Evolutionary conservation across 139 green algal genomes (phyloP).

Genomic region (Ettlia oleoabundans): DNA sequence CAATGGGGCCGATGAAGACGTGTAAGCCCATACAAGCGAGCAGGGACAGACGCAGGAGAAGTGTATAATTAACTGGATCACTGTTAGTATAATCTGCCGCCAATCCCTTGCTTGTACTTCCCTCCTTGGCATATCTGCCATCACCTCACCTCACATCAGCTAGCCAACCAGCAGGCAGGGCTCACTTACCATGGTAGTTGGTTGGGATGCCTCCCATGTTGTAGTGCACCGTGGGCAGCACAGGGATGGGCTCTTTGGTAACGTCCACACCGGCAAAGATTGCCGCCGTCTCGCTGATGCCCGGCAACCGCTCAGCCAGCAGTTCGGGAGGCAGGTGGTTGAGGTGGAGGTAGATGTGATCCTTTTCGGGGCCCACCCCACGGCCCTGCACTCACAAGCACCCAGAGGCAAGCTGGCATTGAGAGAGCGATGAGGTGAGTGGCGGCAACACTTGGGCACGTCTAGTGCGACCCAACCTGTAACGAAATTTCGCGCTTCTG

Average conservation of each 20-base stretch:
- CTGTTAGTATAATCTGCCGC: too few relatives aligned
- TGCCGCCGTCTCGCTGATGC: constrained; percentile 97
- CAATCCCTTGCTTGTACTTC: too few relatives aligned
- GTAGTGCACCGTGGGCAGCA: constrained; percentile 99
- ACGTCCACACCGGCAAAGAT: constrained; percentile 94
- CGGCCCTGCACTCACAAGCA: constrained; percentile 44
- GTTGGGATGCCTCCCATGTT: constrained; percentile 99
- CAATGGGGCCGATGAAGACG: neutral
- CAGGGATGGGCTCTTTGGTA: constrained; percentile 68
- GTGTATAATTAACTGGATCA: too few relatives aligned
- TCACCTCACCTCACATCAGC: too few relatives aligned
- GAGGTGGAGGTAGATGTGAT: constrained; percentile 99
- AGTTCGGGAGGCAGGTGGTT: constrained; percentile 98
- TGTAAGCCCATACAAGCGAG: too few relatives aligned
- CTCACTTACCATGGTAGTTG: constrained; percentile 87
- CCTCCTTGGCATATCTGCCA: neutral
- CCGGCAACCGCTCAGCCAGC: constrained; percentile 95
- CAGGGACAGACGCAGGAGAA: too few relatives aligned
- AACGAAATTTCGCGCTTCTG: too few relatives aligned
- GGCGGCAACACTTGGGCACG: too few relatives aligned
- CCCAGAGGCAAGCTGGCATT: too few relatives aligned
- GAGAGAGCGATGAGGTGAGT: neutral
- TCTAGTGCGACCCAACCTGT: too few relatives aligned
- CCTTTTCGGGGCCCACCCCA: constrained; percentile 74
- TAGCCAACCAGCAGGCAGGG: too few relatives aligned